These are phyloP conservation scores for Hericium rajendrae DNA, from an alignment of 768 basidiomycete species.

Conservation along the genomic window DNA sequence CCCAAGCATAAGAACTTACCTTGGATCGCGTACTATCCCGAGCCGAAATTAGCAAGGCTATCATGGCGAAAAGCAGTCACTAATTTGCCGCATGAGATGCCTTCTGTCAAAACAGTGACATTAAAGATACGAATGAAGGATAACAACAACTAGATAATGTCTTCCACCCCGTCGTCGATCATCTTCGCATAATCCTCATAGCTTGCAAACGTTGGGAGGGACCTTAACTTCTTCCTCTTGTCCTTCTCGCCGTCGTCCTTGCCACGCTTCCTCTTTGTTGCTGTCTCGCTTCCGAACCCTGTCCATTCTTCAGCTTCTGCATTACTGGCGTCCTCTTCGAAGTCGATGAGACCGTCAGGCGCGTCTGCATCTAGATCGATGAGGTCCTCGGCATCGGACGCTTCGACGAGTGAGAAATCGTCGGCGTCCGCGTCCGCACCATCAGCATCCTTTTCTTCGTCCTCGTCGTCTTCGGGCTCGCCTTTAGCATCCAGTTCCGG, in stretches of 20 bases:
- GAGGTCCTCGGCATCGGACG: slow-evolving; percentile 64
- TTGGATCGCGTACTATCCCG: too few relatives aligned
- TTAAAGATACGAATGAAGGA: too few relatives aligned
- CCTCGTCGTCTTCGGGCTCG: slow-evolving; percentile 17
- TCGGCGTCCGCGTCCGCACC: slow-evolving; percentile 19
- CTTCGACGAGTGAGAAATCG: slow-evolving; percentile 48
- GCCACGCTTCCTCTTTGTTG: slow-evolving; percentile 35
- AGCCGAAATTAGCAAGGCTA: too few relatives aligned
- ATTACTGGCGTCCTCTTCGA: slow-evolving; percentile 40
- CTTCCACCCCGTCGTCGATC: slow-evolving; percentile 73
- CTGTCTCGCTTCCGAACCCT: slow-evolving; percentile 28
- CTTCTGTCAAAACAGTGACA: too few relatives aligned
- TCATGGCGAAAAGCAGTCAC: too few relatives aligned
- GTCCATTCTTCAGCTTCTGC: slow-evolving; percentile 45
- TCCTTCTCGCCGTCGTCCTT: slow-evolving; percentile 28
- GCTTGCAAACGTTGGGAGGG: slow-evolving; percentile 74
- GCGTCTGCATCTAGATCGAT: slow-evolving; percentile 46
- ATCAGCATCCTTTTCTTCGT: slow-evolving; percentile 21
- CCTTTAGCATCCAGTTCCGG: not conserved
- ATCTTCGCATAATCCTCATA: slow-evolving; percentile 81
- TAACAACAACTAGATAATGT: slow-evolving; percentile 36
- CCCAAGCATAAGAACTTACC: too few relatives aligned
- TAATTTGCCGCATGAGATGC: too few relatives aligned
- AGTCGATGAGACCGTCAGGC: slow-evolving; percentile 49
- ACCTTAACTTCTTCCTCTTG: slow-evolving; percentile 59